These are phyloP conservation scores for Litsea cubeba DNA, from an alignment of 164 flowering plant species.

Conservation along the genomic window DNA sequence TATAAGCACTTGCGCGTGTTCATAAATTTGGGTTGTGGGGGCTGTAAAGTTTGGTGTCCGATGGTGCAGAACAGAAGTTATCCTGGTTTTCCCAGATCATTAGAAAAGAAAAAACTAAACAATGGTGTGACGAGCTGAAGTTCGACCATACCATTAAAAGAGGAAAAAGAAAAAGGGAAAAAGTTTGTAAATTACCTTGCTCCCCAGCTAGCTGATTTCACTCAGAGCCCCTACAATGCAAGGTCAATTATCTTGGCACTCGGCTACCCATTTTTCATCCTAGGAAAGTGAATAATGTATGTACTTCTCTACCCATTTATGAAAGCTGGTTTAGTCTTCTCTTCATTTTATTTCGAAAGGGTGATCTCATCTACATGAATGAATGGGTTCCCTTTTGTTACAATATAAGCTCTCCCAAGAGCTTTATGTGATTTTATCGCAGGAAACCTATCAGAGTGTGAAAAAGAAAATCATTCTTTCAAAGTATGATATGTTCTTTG, in stretches of 20 bases:
- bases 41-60: not conserved
- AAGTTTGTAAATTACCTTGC: not conserved
- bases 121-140: no score
- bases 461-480: not conserved
- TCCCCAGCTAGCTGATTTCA: not conserved
- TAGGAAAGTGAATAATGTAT: no score
- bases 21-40: not conserved
- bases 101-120: no score
- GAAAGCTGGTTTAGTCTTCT: not conserved
- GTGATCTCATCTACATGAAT: not conserved
- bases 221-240: not conserved
- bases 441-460: not conserved
- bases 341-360: not conserved
- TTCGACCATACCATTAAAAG: not conserved
- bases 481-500: not conserved
- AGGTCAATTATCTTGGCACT: not conserved
- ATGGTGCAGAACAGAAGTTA: not conserved
- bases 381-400: not conserved
- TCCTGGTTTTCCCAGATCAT: not conserved
- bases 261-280: not conserved
- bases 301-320: no score
- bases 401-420: not conserved
- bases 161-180: no score
- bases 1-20: conserved; percentile 21
- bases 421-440: not conserved